A percentile compares a stretch with the other conserved stretches of the same genome.
Conservation (phyloP, 768 basidiomycete genomes). For the Tulasnella sp. region DNA sequence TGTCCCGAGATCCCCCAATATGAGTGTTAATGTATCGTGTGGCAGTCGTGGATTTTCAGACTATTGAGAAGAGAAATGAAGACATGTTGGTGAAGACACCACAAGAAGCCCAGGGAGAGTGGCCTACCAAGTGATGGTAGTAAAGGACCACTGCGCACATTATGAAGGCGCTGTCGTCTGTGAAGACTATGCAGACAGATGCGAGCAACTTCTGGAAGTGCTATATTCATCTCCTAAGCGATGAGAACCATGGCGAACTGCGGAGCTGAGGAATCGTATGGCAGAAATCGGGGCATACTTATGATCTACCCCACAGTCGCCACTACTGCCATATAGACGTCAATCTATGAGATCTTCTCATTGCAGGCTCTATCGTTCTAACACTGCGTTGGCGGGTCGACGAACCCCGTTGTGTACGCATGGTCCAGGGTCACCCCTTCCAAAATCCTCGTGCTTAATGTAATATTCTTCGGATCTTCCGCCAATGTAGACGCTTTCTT, state of each 20-base stretch:
- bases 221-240: constrained; percentile 26
- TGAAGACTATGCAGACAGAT: constrained; percentile 24
- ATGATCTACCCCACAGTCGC: constrained; percentile 17
- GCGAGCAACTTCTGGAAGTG: constrained; percentile 29
- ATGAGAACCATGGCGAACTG: not conserved
- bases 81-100: not conserved
- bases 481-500: too few species aligned
- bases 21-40: constrained; percentile 62
- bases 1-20: constrained; percentile 50
- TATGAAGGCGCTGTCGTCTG: constrained; percentile 40
- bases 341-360: constrained; percentile 26
- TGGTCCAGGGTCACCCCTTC: constrained; percentile 22
- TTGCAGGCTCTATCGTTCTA: constrained; percentile 28
- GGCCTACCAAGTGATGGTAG: constrained; percentile 30
- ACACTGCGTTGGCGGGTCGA: constrained; percentile 27
- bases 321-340: constrained; percentile 14
- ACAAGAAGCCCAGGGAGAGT: not conserved
- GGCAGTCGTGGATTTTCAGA: too few species aligned
- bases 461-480: too few species aligned
- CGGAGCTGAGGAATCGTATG: constrained; percentile 18
- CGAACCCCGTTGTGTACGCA: constrained; percentile 24
- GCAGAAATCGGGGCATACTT: constrained; percentile 28
- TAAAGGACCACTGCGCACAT: constrained; percentile 39
- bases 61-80: constrained; percentile 48
- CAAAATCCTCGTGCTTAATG: too few species aligned